A percentile compares a stretch with the other conserved stretches of the same genome.
Evolutionary conservation across 768 basidiomycete genomes (phyloP).

Genomic region (Tricholoma flavovirens): DNA sequence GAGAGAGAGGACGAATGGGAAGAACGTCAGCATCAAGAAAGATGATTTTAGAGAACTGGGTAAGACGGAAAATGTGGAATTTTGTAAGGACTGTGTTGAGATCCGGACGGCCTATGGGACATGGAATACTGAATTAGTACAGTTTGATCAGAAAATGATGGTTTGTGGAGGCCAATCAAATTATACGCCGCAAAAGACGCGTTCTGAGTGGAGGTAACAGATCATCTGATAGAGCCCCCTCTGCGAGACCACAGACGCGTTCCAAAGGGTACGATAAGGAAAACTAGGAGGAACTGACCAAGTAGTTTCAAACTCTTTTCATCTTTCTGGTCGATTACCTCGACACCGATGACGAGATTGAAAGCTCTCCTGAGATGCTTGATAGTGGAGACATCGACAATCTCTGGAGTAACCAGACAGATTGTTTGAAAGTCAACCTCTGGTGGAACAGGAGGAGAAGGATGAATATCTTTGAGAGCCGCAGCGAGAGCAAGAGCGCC

Average conservation of each 20-base stretch:
- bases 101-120: constrained; percentile 79
- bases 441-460: constrained; percentile 47
- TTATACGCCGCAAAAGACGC: not conserved
- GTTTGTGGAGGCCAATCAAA: not conserved
- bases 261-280: not conserved
- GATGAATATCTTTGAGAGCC: constrained; percentile 78
- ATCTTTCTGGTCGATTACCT: constrained; percentile 72
- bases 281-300: constrained; percentile 49
- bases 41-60: constrained; percentile 78
- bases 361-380: constrained; percentile 76
- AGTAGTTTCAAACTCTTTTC: constrained; percentile 67
- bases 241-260: not conserved
- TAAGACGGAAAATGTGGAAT: constrained; percentile 90
- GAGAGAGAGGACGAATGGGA: constrained; percentile 81
- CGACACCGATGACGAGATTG: constrained; percentile 86
- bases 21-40: constrained; percentile 93
- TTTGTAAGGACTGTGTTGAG: constrained; percentile 93
- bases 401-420: constrained; percentile 92
- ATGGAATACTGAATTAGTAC: constrained; percentile 6
- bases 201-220: not conserved
- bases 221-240: not conserved
- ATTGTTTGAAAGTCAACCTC: constrained; percentile 73
- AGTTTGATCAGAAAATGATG: not conserved
- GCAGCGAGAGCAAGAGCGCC: constrained; percentile 86
- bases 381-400: constrained; percentile 77